Evolutionary conservation across 805 yeast species (phyloP), one percentile per base, ranked within the genome.

Genomic region (Saccharomycopsis sp.): DNA sequence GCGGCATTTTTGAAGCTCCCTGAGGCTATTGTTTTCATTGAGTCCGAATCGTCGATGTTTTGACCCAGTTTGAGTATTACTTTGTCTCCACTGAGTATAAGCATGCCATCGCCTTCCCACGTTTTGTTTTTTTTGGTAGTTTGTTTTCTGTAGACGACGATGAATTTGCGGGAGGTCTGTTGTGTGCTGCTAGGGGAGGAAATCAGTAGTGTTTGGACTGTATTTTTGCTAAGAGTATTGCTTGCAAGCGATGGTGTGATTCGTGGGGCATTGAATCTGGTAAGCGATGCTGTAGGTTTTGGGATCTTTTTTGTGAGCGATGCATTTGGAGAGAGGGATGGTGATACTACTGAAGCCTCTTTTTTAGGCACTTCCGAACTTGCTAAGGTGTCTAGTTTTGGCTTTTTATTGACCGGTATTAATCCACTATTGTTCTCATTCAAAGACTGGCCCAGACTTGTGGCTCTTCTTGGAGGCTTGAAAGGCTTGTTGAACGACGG

Each of bases 61-160:
- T 60, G 56, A 12, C 59, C 61, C 37, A 51, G 59, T 44, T 61
- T 51, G 63, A 66, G 55, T 64, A 65, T 53, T 64, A 66, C 12
- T 59, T 66, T 66, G 21, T 64, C 64, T 1, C 64, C 61, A n/a
- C 70, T 66, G 1, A 77, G 67, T 0, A 71, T 64, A 15, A 86
- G 72, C 37, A 72, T 70, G 0, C 97, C 98, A 71, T 94, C 98
- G 1, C 96, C 96, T 57, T 89, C 95, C 99, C 99, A 94, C 0
- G 90, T 84, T 68, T 91, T 91, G 69, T 91, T 83, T 75, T 92
- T 90, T 71, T 87, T 89, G 34, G 73, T 76, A 0, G 92, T 75
- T 48, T 77, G 76, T 68, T 89, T 90, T 37, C 99, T 74, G 79
- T 85, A 87, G 63, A 88, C 78, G 3, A 83, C 81, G 14, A 64